Evolutionary conservation across 179 eudicot species (phyloP), one percentile per base, ranked within the genome.

Genomic region (Corrigiola litoralis): DNA sequence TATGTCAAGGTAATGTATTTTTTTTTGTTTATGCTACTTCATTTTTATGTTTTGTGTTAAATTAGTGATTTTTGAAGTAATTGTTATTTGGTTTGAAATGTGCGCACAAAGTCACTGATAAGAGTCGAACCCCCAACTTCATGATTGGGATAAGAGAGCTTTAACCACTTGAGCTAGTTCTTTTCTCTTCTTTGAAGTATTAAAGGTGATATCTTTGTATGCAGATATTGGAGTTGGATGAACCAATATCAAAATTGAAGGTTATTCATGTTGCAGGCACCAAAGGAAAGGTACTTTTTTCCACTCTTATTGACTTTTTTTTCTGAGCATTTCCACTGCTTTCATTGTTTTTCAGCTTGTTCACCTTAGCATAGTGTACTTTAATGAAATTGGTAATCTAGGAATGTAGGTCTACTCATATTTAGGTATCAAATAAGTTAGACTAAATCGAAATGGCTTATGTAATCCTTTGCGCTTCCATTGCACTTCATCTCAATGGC

Each of bases 231-330:
- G 96, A 95, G 61, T 72, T 95, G 80, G 95, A 91, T 66, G 95
- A 91, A 69, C 71, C 95, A 31, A 79, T 95, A 52, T 81, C 86
- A 29, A 81, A 82, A 78, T 72, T 95, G 87, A 95, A 88, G 77
- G 75, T 95, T 59, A 91, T 95, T 73, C 99, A 95, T 73, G 96
- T 95, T 41, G 99, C 99, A 1, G 99, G 99, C 52, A 94, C 99
- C 32, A 94, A 94, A 82, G 99, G 99, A 51, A 94, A 94, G 97
- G 99, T 91, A 75, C 5, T 25, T 48, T 34, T 27, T 13, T 14
- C 49, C 29, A 20, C 24, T 20, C 5, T 28, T 46, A 58, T 17
- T 40, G 24, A 17, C 40, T 56, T 23, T 17, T 31, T 29, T 65
- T 17, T 55, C 44, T 66, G 28, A 32, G 6, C 14, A 46, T 57